phyloP scores from a whole-genome alignment of 1,284 basidiomycete genomes.

The Pyrrhoderma noxium region DNA sequence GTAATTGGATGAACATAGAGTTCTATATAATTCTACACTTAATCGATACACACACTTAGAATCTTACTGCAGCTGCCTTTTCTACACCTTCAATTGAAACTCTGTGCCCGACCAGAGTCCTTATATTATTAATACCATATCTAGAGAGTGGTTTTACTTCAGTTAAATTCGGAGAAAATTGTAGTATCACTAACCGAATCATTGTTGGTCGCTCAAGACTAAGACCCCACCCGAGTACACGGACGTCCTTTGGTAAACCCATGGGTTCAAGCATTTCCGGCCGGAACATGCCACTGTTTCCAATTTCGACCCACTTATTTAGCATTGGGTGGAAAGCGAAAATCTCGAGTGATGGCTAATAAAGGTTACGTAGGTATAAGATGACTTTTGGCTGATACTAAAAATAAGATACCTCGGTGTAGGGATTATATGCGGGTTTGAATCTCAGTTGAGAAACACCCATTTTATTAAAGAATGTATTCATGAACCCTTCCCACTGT shows the following conservation, averaged over 20 bases:
- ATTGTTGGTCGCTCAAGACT: slow-evolving; percentile 97
- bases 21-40: background rate
- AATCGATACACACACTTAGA: slow-evolving; percentile 37
- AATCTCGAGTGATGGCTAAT: slow-evolving; percentile 94
- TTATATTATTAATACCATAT: slow-evolving; percentile 90
- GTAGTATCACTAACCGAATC: slow-evolving; percentile 69
- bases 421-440: slow-evolving; percentile 97
- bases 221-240: slow-evolving; percentile 97
- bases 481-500: slow-evolving; percentile 77
- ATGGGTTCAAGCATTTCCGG: slow-evolving; percentile 99
- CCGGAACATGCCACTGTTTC: slow-evolving; percentile 98
- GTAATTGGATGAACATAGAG: background rate
- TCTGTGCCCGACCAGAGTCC: slow-evolving; percentile 96
- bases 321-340: slow-evolving; percentile 97
- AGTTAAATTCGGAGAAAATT: background rate
- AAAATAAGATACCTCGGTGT: slow-evolving; percentile 69
- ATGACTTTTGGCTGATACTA: background rate
- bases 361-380: slow-evolving; percentile 12
- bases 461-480: slow-evolving; percentile 98
- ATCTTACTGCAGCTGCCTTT: slow-evolving; percentile 84
- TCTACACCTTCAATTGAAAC: slow-evolving; percentile 86
- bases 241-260: slow-evolving; percentile 96
- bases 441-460: slow-evolving; percentile 90
- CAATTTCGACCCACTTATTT: slow-evolving; percentile 93
- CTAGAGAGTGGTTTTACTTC: slow-evolving; percentile 31